A percentile compares a stretch with the other conserved stretches of the same genome.
phyloP scores from a whole-genome alignment of 331 rosid species.

The Pyrus hybrid region DNA sequence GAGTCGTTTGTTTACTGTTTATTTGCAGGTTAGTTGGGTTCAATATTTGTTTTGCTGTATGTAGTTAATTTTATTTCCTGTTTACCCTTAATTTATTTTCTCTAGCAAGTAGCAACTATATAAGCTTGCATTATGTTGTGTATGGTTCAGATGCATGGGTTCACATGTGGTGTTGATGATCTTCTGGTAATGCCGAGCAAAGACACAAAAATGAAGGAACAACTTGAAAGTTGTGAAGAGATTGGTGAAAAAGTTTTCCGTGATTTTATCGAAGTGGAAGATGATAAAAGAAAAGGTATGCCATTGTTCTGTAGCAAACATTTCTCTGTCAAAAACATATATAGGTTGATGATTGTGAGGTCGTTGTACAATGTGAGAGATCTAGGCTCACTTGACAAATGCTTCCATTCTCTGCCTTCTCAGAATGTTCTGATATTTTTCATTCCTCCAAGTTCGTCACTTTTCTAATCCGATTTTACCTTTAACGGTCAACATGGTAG shows the following conservation, averaged over 20 bases:
- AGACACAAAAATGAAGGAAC: conserved; percentile 59
- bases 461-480: neutral
- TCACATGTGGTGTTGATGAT: conserved; percentile 94
- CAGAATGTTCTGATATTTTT: neutral
- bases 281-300: conserved; percentile 52
- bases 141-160: conserved; percentile 68
- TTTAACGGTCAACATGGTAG: neutral
- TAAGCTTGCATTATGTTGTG: conserved; percentile 8
- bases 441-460: neutral
- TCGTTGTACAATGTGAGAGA: neutral
- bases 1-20: conserved; percentile 78
- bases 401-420: neutral
- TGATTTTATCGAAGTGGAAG: conserved; percentile 51
- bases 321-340: neutral
- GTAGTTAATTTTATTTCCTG: neutral
- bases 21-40: conserved; percentile 57
- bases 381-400: neutral
- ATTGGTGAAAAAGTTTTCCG: conserved; percentile 75
- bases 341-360: neutral
- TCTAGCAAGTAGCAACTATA: neutral
- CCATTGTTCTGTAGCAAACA: neutral
- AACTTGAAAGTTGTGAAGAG: conserved; percentile 68
- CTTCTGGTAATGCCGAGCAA: conserved; percentile 50
- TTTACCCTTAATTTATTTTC: neutral
- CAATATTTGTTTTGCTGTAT: neutral